These are phyloP conservation scores for Cytospora piceicola DNA, from an alignment of 2,329 filamentous ascomycete species.

Conservation along the genomic window DNA sequence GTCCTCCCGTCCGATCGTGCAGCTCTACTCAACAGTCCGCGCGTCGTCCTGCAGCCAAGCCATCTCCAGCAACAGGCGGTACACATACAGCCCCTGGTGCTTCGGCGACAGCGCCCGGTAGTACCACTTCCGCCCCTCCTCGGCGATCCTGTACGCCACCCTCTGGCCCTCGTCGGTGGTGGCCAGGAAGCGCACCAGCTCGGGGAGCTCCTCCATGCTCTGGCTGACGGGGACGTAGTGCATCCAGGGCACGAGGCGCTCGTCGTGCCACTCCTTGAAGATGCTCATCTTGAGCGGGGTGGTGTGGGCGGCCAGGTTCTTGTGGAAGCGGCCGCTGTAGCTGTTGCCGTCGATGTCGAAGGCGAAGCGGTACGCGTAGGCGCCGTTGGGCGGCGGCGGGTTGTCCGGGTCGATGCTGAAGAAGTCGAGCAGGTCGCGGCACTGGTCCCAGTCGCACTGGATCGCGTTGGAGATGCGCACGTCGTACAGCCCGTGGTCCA, in stretches of 20 bases:
- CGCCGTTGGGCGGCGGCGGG: constrained; percentile 21
- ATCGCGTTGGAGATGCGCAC: constrained; percentile 20
- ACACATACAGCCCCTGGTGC: constrained; percentile 64
- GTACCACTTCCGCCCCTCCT: constrained; percentile 59
- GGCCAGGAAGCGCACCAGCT: constrained; percentile 52
- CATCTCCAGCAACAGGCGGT: constrained; percentile 63
- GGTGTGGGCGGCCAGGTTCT: constrained; percentile 52
- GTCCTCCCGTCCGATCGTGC: background rate
- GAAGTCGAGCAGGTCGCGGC: constrained; percentile 29
- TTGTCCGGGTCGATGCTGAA: constrained; percentile 28
- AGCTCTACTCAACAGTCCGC: constrained; percentile 18
- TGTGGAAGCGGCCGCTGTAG: constrained; percentile 57
- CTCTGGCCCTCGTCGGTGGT: constrained; percentile 50
- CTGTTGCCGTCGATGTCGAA: constrained; percentile 62
- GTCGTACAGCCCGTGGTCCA: constrained; percentile 28
- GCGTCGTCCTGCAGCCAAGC: constrained; percentile 45
- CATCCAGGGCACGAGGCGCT: constrained; percentile 58
- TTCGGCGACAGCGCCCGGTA: constrained; percentile 56
- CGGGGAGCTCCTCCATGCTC: constrained; percentile 51
- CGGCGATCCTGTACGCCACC: constrained; percentile 55
- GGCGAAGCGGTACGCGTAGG: constrained; percentile 46
- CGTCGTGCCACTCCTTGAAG: constrained; percentile 62
- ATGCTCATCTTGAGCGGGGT: constrained; percentile 56
- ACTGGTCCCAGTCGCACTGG: constrained; percentile 23
- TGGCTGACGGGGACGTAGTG: constrained; percentile 60